These are phyloP conservation scores for Huntiella abstrusa DNA, from an alignment of 2,329 filamentous ascomycete genomes.

Conservation along the genomic window DNA sequence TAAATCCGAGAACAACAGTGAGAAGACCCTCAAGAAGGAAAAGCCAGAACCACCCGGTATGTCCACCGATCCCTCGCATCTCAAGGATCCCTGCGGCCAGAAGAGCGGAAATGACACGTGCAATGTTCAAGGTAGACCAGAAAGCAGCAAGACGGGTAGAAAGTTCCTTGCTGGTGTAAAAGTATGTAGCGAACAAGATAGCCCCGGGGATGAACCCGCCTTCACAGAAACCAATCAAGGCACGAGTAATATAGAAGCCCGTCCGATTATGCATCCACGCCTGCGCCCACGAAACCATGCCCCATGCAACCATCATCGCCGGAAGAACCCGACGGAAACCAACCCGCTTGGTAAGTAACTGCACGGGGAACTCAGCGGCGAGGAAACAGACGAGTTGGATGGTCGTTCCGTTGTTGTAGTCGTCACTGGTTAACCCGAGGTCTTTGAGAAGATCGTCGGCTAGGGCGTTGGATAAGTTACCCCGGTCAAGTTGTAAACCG, in stretches of 20 bases:
- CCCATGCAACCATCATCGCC: slow-evolving; percentile 28
- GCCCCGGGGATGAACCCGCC: slow-evolving; percentile 40
- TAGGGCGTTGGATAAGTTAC: slow-evolving; percentile 42
- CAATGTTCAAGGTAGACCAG: slow-evolving; percentile 35
- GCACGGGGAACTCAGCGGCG: slow-evolving; percentile 37
- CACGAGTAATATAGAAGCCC: slow-evolving; percentile 30
- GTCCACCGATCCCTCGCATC: slow-evolving; percentile 40
- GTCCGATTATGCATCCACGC: slow-evolving; percentile 29
- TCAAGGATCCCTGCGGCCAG: slow-evolving; percentile 48
- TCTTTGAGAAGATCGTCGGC: slow-evolving; percentile 43
- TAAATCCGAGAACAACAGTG: slow-evolving; percentile 44
- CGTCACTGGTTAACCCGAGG: slow-evolving; percentile 26
- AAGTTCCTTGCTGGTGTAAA: slow-evolving; percentile 50
- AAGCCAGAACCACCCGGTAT: slow-evolving; percentile 40
- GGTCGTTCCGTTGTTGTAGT: slow-evolving; percentile 39
- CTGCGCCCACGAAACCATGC: slow-evolving; percentile 26
- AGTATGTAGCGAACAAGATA: slow-evolving; percentile 51
- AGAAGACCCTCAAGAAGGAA: slow-evolving; percentile 49
- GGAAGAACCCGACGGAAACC: slow-evolving; percentile 39
- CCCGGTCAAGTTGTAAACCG: slow-evolving; percentile 42
- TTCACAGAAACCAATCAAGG: slow-evolving; percentile 34
- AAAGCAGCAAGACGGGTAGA: slow-evolving; percentile 49
- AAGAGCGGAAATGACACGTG: slow-evolving; percentile 19
- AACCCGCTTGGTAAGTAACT: slow-evolving; percentile 36
- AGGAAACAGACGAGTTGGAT: slow-evolving; percentile 37